Percentiles rank a stretch among this genome's conserved stretches.
phyloP scores from a whole-genome alignment of 257 asterid genomes.

The Petunia axillaris region DNA sequence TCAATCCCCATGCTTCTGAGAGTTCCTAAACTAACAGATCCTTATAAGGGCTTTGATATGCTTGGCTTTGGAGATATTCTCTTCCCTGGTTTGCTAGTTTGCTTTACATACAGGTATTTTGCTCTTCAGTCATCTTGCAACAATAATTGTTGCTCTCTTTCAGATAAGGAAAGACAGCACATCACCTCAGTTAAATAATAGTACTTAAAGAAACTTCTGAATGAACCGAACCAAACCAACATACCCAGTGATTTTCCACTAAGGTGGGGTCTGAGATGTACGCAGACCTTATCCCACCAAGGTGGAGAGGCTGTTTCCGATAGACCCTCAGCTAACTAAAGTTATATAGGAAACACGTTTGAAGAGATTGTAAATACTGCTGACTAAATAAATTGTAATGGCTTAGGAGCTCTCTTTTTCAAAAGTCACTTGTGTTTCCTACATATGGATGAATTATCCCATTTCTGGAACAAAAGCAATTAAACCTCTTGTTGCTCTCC shows the following conservation, averaged over 20 bases:
- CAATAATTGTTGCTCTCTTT: not conserved
- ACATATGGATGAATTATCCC: not conserved
- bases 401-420: no score
- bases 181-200: not conserved
- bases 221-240: not conserved
- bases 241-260: not conserved
- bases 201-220: not conserved
- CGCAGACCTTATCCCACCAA: not conserved
- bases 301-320: no score
- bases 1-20: slow-evolving; percentile 98
- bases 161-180: not conserved
- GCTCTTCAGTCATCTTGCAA: slow-evolving; percentile 16
- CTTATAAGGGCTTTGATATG: slow-evolving; percentile 94
- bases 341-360: no score
- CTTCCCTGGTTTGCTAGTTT: slow-evolving; percentile 91
- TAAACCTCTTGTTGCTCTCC: not conserved
- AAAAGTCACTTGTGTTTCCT: not conserved
- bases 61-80: slow-evolving; percentile 98
- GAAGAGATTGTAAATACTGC: not conserved
- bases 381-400: not conserved
- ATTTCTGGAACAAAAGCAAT: not conserved
- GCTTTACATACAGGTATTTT: slow-evolving; percentile 74
- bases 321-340: no score
- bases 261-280: not conserved
- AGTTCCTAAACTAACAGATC: slow-evolving; percentile 87